Percentiles rank a stretch among this genome's conserved stretches.
These are phyloP conservation scores for Arthrobotrys pseudoclavata DNA, from an alignment of 2,329 filamentous ascomycete genomes.

Conservation along the genomic window DNA sequence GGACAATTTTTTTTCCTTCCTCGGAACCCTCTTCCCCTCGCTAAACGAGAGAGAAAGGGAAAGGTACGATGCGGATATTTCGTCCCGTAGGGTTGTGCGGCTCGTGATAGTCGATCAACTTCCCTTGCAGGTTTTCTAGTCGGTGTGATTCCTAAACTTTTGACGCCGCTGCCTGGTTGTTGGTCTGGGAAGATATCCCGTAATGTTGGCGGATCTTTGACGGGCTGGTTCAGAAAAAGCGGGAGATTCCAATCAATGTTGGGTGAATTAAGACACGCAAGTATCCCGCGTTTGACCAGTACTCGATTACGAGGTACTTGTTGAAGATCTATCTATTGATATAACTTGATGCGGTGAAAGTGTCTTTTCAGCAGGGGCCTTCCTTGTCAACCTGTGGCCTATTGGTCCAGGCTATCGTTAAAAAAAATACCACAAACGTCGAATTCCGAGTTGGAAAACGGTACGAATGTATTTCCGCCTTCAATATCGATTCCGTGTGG, in stretches of 20 bases:
- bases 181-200: constrained; percentile 11
- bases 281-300: not conserved
- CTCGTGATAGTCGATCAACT: constrained; percentile 1
- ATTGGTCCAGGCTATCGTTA: not conserved
- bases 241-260: not conserved
- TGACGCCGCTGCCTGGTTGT: not conserved
- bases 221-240: not conserved
- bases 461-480: too few species aligned
- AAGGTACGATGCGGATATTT: not conserved
- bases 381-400: not conserved
- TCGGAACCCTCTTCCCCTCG: not conserved
- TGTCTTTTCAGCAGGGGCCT: not conserved
- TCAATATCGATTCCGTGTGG: too few species aligned
- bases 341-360: not conserved
- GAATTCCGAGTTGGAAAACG: not conserved
- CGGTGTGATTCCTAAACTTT: constrained; percentile 3
- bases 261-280: not conserved
- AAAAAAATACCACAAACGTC: not conserved
- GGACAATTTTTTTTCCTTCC: constrained; percentile 6
- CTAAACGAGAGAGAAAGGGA: constrained; percentile 3
- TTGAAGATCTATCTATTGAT: constrained; percentile 1
- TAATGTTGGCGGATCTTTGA: not conserved
- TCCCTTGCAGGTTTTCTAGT: constrained; percentile 10
- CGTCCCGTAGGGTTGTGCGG: not conserved
- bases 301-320: not conserved